These are phyloP conservation scores for Hypoxylon fuscum DNA, from an alignment of 495 filamentous ascomycete genomes.

Conservation along the genomic window DNA sequence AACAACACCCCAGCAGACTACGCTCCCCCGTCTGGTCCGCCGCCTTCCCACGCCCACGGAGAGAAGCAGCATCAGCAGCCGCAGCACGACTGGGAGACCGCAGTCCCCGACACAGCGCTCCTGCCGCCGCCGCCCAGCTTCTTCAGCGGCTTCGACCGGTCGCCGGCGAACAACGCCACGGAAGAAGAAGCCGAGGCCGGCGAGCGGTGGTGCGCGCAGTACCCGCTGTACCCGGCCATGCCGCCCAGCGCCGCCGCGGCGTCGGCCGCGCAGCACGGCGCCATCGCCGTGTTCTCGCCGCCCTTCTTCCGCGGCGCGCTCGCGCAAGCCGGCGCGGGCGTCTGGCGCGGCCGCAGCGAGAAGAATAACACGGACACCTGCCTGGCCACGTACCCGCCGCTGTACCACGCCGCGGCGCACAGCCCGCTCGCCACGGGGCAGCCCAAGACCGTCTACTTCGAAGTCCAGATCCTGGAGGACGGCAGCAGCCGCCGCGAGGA, in stretches of 20 bases:
- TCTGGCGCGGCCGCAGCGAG: slow-evolving; percentile 53
- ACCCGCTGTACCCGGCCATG: slow-evolving; percentile 70
- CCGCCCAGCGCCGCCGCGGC: slow-evolving; percentile 55
- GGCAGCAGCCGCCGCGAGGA: slow-evolving; percentile 54
- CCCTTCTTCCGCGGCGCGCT: slow-evolving; percentile 46
- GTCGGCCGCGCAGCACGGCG: slow-evolving; percentile 27
- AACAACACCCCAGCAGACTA: too few relatives aligned
- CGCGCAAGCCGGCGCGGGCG: slow-evolving; percentile 47
- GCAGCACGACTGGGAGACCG: slow-evolving; percentile 78
- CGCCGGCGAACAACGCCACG: slow-evolving; percentile 78
- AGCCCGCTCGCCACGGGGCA: slow-evolving; percentile 68
- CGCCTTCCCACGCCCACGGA: slow-evolving; percentile 40
- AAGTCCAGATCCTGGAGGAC: slow-evolving; percentile 65
- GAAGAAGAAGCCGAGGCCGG: slow-evolving; percentile 74
- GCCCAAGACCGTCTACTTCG: slow-evolving; percentile 78
- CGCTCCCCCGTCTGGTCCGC: slow-evolving; percentile 52
- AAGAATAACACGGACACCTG: slow-evolving; percentile 56
- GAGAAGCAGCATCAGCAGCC: slow-evolving; percentile 30
- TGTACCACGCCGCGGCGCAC: slow-evolving; percentile 76
- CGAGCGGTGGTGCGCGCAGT: slow-evolving; percentile 70
- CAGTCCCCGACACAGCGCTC: slow-evolving; percentile 79
- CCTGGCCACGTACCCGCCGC: slow-evolving; percentile 73
- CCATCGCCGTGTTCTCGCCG: slow-evolving; percentile 50
- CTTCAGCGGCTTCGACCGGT: slow-evolving; percentile 67
- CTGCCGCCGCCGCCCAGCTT: slow-evolving; percentile 84